Evolutionary conservation across 2,329 filamentous ascomycete genomes (phyloP).

Genomic region (Aulographum hederae): DNA sequence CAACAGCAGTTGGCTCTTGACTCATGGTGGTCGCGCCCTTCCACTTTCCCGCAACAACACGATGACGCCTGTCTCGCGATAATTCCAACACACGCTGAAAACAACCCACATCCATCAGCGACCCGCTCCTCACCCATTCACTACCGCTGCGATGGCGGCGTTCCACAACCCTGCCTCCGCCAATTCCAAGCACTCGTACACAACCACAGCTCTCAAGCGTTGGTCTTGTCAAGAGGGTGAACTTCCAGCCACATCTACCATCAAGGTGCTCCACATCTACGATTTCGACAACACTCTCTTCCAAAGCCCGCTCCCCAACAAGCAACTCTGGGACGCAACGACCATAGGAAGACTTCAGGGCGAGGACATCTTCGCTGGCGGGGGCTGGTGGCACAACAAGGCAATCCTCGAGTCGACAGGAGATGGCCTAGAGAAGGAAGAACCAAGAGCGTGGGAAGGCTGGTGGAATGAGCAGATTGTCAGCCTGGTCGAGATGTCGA

Average conservation of each 20-base stretch:
- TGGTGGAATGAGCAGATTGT: constrained; percentile 94
- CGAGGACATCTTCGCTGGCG: constrained; percentile 59
- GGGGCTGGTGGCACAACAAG: constrained; percentile 94
- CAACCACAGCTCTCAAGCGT: constrained; percentile 49
- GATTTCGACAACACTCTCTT: constrained; percentile 97
- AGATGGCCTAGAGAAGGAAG: constrained; percentile 63
- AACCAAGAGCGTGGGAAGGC: constrained; percentile 67
- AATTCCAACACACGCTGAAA: no score
- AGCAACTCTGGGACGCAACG: constrained; percentile 63
- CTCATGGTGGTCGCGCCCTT: no score
- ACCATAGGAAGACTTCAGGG: constrained; percentile 62
- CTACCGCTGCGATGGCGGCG: no score
- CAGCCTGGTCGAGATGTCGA: constrained; percentile 62
- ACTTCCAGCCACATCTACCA: constrained; percentile 38
- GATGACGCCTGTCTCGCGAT: no score
- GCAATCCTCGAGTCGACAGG: constrained; percentile 75
- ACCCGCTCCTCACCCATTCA: no score
- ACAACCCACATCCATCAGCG: no score
- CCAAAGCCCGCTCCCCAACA: constrained; percentile 75
- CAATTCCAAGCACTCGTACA: background rate
- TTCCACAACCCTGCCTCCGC: no score
- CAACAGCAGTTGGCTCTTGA: no score
- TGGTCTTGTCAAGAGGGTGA: constrained; percentile 67
- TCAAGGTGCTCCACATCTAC: constrained; percentile 78
- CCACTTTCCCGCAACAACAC: no score